A percentile compares a stretch with the other conserved stretches of the same genome.
Conservation (phyloP, 2,329 filamentous ascomycete species). For the Cladosporium sp. region DNA sequence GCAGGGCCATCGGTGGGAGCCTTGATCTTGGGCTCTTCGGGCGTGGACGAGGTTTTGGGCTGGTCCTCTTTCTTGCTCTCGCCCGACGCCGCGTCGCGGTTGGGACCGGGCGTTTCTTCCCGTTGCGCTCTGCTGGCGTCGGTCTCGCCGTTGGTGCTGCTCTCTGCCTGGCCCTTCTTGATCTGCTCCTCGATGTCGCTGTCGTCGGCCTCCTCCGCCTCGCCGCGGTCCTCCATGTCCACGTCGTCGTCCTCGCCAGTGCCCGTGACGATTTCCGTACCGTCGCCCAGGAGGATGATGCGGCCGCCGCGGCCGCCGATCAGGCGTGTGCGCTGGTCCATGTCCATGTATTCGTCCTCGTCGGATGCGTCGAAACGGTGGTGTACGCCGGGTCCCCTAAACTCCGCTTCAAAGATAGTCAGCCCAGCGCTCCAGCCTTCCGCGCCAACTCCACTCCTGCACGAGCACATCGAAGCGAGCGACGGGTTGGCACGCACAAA, state of each 20-base stretch:
- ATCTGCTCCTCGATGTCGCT: conserved; percentile 83
- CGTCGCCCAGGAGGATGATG: conserved; percentile 92
- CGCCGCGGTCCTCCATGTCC: conserved; percentile 81
- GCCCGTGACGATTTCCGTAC: conserved; percentile 85
- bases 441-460: conserved; percentile 13
- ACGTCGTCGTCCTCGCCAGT: conserved; percentile 60
- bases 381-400: conserved; percentile 47
- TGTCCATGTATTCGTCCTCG: conserved; percentile 67
- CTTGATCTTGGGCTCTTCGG: conserved; percentile 28
- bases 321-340: conserved; percentile 62
- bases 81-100: conserved; percentile 14
- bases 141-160: conserved; percentile 25
- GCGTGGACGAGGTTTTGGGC: conserved; percentile 18
- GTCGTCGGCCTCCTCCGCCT: conserved; percentile 63
- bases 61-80: conserved; percentile 35
- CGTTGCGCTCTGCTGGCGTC: conserved; percentile 27
- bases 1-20: conserved; percentile 18
- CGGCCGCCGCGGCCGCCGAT: conserved; percentile 70
- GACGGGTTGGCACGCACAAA: conserved; percentile 12
- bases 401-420: conserved; percentile 39
- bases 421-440: conserved; percentile 18
- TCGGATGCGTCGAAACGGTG: conserved; percentile 47
- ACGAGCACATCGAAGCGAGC: conserved; percentile 14
- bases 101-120: conserved; percentile 49
- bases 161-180: conserved; percentile 52